phyloP scores from a whole-genome alignment of 1,284 basidiomycete genomes.

The Neonothopanus nambi region DNA sequence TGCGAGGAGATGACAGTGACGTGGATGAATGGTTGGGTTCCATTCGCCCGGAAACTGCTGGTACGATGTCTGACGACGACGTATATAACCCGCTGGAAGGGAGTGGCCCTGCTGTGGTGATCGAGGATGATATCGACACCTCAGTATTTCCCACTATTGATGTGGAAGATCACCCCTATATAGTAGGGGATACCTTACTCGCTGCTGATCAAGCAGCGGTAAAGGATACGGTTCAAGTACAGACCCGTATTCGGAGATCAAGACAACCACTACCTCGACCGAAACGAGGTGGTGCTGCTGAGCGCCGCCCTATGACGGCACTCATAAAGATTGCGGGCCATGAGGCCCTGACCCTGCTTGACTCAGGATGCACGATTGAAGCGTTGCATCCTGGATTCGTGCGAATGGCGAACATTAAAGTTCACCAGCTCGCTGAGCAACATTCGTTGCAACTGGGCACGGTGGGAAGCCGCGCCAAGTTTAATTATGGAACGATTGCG shows the following conservation, averaged over 20 bases:
- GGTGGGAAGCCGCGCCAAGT: conserved; percentile 16
- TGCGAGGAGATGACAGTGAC: not conserved
- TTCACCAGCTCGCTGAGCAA: conserved; percentile 15
- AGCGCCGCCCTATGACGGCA: conserved; percentile 6
- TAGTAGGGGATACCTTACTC: not conserved
- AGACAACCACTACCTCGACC: not conserved
- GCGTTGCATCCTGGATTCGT: conserved; percentile 14
- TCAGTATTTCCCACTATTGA: not conserved
- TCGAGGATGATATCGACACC: not conserved
- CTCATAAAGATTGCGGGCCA: conserved; percentile 10
- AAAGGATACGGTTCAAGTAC: not conserved
- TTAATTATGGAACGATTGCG: conserved; percentile 13
- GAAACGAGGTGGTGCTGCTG: not conserved
- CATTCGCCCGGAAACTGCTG: not conserved
- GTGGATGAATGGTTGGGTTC: not conserved
- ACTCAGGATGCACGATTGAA: conserved; percentile 19
- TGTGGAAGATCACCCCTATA: too few relatives aligned
- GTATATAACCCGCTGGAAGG: not conserved
- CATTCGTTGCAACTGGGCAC: conserved; percentile 18
- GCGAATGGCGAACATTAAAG: conserved; percentile 1
- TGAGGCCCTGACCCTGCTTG: conserved; percentile 14
- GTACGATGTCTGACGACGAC: not conserved
- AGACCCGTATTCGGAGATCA: not conserved
- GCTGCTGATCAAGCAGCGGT: not conserved
- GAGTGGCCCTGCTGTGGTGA: not conserved